Evolutionary conservation across 345 rosid species (phyloP).

Genomic region (Heritiera littoralis): DNA sequence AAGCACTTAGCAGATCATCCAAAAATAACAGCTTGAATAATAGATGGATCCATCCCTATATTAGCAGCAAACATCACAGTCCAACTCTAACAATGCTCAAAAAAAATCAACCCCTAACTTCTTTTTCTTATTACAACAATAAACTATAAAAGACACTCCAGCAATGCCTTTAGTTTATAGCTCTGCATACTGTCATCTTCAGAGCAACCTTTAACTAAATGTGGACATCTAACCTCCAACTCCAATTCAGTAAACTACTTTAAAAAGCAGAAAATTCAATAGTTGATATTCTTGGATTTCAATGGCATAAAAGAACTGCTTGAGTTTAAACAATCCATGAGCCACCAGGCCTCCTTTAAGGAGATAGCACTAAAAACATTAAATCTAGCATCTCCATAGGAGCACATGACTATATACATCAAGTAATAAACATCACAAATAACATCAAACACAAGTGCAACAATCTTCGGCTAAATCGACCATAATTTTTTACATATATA

Average conservation of each 20-base stretch:
- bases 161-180: neutral
- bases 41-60: neutral
- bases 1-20: slow-evolving; percentile 6
- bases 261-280: neutral
- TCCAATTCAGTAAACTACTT: neutral
- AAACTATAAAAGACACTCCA: neutral
- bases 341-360: neutral
- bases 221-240: neutral
- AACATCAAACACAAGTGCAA: neutral
- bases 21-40: neutral
- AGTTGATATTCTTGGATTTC: neutral
- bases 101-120: neutral
- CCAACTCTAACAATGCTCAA: neutral
- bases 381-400: neutral
- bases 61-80: neutral
- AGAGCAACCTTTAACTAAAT: neutral
- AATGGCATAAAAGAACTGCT: neutral
- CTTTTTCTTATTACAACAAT: neutral
- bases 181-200: neutral
- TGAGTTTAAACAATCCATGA: neutral
- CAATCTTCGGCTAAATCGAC: neutral
- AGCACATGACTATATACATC: neutral
- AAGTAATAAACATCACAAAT: neutral
- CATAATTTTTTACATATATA: neutral
- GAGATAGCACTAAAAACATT: neutral